phyloP scores from a whole-genome alignment of 441 rosid species.

The Jatropha multifida region DNA sequence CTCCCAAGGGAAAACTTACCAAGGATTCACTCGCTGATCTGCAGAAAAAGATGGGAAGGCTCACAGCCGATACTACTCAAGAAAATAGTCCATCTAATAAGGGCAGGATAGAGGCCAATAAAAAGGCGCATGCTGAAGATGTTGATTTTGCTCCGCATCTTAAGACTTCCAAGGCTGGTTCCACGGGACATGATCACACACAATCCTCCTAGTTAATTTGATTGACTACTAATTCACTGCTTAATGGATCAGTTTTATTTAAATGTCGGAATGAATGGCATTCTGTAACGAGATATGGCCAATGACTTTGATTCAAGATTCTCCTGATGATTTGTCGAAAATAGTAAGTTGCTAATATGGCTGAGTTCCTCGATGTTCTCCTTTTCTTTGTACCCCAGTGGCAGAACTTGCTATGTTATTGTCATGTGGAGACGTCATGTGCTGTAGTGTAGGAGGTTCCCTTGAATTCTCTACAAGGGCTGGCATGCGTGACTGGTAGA shows the following conservation, averaged over 20 bases:
- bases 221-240: not conserved
- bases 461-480: not conserved
- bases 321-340: not conserved
- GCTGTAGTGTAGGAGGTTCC: not conserved
- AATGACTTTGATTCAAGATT: too few relatives aligned
- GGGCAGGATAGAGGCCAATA: conserved; percentile 27
- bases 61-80: conserved; percentile 53
- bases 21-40: conserved; percentile 82
- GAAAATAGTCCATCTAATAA: conserved; percentile 40
- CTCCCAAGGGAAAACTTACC: conserved; percentile 52
- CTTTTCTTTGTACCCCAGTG: not conserved
- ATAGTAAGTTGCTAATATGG: not conserved
- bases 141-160: conserved; percentile 21
- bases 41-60: conserved; percentile 93
- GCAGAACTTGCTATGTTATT: not conserved
- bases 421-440: not conserved
- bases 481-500: conserved; percentile 10
- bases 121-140: conserved; percentile 25
- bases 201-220: conserved; percentile 16
- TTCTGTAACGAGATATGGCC: not conserved
- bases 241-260: conserved; percentile 2
- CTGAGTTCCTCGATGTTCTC: not conserved
- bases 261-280: conserved; percentile 14
- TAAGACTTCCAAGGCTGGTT: conserved; percentile 11
- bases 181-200: conserved; percentile 10